phyloP scores from a whole-genome alignment of 1,139 yeast species.

The Scheffersomyces titani region DNA sequence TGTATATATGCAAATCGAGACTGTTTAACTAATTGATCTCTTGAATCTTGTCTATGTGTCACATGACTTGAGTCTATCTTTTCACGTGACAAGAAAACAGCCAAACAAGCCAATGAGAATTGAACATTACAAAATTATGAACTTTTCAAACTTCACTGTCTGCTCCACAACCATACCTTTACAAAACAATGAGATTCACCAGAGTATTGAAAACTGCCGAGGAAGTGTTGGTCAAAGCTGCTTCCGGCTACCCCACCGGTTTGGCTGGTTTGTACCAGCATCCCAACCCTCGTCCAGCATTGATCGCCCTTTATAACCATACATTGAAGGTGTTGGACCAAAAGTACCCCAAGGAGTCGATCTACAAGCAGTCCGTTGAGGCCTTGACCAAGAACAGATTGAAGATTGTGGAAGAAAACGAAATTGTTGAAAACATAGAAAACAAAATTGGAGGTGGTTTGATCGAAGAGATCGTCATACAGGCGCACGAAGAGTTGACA shows the following conservation, averaged over 20 bases:
- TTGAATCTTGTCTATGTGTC: too few species aligned
- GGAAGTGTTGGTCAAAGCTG: slow-evolving; percentile 66
- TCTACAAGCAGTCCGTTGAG: slow-evolving; percentile 77
- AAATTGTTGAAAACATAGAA: slow-evolving; percentile 70
- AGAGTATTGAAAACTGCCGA: slow-evolving; percentile 51
- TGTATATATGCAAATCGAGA: too few species aligned
- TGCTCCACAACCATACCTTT: slow-evolving; percentile 2
- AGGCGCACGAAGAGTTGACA: slow-evolving; percentile 79
- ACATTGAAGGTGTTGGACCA: slow-evolving; percentile 61
- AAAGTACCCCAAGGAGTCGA: slow-evolving; percentile 68
- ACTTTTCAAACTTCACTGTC: slow-evolving; percentile 1
- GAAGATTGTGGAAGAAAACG: slow-evolving; percentile 63
- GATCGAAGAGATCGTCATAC: slow-evolving; percentile 79
- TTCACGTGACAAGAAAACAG: slow-evolving; percentile 9
- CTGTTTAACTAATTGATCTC: too few species aligned
- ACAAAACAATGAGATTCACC: slow-evolving; percentile 39
- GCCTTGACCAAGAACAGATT: slow-evolving; percentile 71
- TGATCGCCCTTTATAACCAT: slow-evolving; percentile 67
- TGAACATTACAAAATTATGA: slow-evolving; percentile 9
- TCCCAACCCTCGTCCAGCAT: slow-evolving; percentile 83
- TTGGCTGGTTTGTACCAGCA: slow-evolving; percentile 76
- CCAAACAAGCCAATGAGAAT: slow-evolving; percentile 12
- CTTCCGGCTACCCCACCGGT: slow-evolving; percentile 76
- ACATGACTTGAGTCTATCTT: neutral
- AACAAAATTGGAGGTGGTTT: slow-evolving; percentile 77